Conservation (phyloP, 768 basidiomycete species). For the Tylopilus sp. region DNA sequence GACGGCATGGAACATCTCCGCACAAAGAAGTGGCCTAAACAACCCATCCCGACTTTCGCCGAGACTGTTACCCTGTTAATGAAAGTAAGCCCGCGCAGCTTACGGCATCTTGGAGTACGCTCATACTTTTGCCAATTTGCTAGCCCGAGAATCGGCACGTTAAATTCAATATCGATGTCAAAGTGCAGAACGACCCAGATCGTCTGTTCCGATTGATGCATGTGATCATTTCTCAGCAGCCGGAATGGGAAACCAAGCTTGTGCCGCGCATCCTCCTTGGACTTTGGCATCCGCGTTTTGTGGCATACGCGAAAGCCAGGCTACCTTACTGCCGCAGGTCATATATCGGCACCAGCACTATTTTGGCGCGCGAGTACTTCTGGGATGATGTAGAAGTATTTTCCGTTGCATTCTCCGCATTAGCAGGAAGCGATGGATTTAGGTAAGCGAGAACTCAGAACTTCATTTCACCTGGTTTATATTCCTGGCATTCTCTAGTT, state of each 20-base stretch:
- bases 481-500: constrained; percentile 42
- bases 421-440: constrained; percentile 72
- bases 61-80: constrained; percentile 81
- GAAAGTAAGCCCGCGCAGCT: constrained; percentile 44
- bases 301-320: constrained; percentile 67
- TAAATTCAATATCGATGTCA: constrained; percentile 88
- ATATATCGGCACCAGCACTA: constrained; percentile 75
- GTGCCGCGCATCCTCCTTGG: constrained; percentile 81
- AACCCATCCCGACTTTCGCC: constrained; percentile 86
- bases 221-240: constrained; percentile 56
- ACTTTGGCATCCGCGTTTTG: constrained; percentile 90
- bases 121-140: neutral
- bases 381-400: constrained; percentile 87
- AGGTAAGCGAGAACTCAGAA: constrained; percentile 39
- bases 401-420: constrained; percentile 71
- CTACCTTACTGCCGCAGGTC: constrained; percentile 83
- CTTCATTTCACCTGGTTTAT: constrained; percentile 1
- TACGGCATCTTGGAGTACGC: constrained; percentile 10
- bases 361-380: constrained; percentile 80
- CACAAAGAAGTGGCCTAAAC: constrained; percentile 76
- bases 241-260: constrained; percentile 69
- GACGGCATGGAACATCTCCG: constrained; percentile 74
- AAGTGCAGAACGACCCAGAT: constrained; percentile 87
- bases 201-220: constrained; percentile 82
- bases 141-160: constrained; percentile 75